These are phyloP conservation scores for Globisporangium acanthophoron DNA, from an alignment of 352 stramenopile species.

Conservation along the genomic window DNA sequence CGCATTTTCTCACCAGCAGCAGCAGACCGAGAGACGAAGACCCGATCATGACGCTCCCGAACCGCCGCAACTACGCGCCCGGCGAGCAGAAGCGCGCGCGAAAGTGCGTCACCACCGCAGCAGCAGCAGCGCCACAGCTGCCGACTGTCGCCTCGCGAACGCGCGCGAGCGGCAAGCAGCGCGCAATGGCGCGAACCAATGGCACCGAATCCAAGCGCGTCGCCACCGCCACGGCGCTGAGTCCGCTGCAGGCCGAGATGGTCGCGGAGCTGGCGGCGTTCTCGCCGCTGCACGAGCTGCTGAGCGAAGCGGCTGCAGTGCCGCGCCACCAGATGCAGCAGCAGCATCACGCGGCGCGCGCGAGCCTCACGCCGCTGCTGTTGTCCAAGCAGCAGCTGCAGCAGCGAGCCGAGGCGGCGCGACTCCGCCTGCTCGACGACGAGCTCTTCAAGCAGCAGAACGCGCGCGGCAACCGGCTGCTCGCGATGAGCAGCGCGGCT, in stretches of 20 bases:
- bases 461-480: conserved; percentile 18
- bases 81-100: conserved; percentile 33
- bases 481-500: conserved; percentile 22
- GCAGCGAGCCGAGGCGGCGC: conserved; percentile 17
- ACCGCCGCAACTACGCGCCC: conserved; percentile 42
- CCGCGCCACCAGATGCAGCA: background rate
- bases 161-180: conserved; percentile 11
- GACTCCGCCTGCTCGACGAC: conserved; percentile 25
- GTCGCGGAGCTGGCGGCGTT: conserved; percentile 10
- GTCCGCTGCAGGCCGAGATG: conserved; percentile 9
- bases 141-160: background rate
- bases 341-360: conserved; percentile 8
- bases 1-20: background rate
- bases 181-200: background rate
- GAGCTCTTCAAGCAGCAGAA: conserved; percentile 22
- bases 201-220: conserved; percentile 8
- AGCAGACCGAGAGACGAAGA: background rate
- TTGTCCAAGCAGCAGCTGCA: conserved; percentile 11
- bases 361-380: conserved; percentile 8
- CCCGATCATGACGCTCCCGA: conserved; percentile 53
- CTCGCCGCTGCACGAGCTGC: conserved; percentile 6
- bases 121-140: background rate
- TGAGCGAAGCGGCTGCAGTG: background rate
- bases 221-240: background rate
- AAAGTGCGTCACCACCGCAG: conserved; percentile 17